A percentile compares a stretch with the other conserved stretches of the same genome.
These are phyloP conservation scores for Penicillium lividum DNA, from an alignment of 495 filamentous ascomycete genomes.

Conservation along the genomic window DNA sequence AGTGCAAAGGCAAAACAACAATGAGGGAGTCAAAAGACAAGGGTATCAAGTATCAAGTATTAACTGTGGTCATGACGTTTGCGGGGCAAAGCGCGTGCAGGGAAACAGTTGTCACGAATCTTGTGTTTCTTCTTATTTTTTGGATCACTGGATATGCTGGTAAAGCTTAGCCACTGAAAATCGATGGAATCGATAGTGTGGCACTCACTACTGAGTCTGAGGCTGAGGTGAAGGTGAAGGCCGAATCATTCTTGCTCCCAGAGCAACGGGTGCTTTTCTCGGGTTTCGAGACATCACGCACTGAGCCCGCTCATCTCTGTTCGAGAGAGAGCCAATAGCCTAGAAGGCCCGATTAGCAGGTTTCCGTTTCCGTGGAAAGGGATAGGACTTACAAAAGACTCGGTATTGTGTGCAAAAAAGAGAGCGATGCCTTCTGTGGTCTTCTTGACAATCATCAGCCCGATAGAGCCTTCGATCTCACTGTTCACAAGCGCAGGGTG, in stretches of 20 bases:
- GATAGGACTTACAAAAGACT: slow-evolving; percentile 69
- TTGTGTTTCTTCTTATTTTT: neutral
- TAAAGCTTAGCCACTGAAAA: neutral
- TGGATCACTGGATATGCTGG: neutral
- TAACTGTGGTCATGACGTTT: no score
- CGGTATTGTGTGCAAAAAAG: slow-evolving; percentile 90
- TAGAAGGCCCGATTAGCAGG: slow-evolving; percentile 29
- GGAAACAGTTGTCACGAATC: neutral
- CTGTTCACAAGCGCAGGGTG: slow-evolving; percentile 76
- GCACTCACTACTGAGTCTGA: slow-evolving; percentile 18
- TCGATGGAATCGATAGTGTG: neutral
- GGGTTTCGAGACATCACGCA: slow-evolving; percentile 80
- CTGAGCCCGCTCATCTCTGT: slow-evolving; percentile 64
- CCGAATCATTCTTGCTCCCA: slow-evolving; percentile 38
- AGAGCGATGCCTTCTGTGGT: slow-evolving; percentile 67
- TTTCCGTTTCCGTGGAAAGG: neutral
- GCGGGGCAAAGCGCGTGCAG: neutral
- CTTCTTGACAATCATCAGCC: slow-evolving; percentile 82
- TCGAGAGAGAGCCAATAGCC: slow-evolving; percentile 84
- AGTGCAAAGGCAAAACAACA: neutral
- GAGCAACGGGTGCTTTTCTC: slow-evolving; percentile 38
- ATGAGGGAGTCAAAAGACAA: neutral
- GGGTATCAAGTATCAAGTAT: neutral
- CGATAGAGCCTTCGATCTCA: slow-evolving; percentile 73
- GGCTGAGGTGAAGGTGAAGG: neutral